Base-by-base conservation (phyloP, 441 rosid genomes). In the Populus trichocarpa region DNA sequence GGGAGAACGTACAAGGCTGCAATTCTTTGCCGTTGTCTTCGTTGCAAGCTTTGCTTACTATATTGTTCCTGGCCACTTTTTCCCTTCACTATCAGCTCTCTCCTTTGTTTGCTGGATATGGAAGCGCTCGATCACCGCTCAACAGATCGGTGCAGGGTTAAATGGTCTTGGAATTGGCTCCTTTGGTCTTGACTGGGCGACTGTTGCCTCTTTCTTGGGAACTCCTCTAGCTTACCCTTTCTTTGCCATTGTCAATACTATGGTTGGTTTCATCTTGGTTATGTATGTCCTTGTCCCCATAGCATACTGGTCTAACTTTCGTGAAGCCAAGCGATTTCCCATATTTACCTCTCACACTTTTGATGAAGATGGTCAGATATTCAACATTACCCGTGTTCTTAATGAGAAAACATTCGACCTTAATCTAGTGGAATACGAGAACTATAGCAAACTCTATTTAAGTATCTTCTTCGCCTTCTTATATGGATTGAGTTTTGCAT, bases 81-180 rank as follows among this genome's bases (percentile, higher is more conserved):
- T 93, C 85, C 95, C 88, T 26, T 81, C 97, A 25, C 67, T 92
- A 32, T 86, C 94, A 23, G 73, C 92, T 0, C 71, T 95, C 35
- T 92, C 98, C n/a, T 81, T 93, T 35, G 83, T 87, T 53, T 95
- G 98, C 78, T 89, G 86, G 91, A 85, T 95, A 33, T 93, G 95
- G 95, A 90, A 86, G 85, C 83, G 87, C 79, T 90, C 94, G 0
- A 67, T 88, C 71, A 82, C 83, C 0, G 92, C 89, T 5, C 98
- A 95, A 50, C 89, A 91, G 69, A 38, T 93, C 5, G 96, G 96
- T 28, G 90, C 91, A 0, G 95, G 96, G 57, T 75, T 85, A 25
- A 73, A 78, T 12, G 98, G 99, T 35, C 90, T 89, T 50, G 97
- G 98, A 23, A 67, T 92, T 32, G 94, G 93, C 38, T 93, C 99